Evolutionary conservation across 768 basidiomycete genomes (phyloP), one percentile per base, ranked within the genome.

Genomic region (Lactarius hatsudake): DNA sequence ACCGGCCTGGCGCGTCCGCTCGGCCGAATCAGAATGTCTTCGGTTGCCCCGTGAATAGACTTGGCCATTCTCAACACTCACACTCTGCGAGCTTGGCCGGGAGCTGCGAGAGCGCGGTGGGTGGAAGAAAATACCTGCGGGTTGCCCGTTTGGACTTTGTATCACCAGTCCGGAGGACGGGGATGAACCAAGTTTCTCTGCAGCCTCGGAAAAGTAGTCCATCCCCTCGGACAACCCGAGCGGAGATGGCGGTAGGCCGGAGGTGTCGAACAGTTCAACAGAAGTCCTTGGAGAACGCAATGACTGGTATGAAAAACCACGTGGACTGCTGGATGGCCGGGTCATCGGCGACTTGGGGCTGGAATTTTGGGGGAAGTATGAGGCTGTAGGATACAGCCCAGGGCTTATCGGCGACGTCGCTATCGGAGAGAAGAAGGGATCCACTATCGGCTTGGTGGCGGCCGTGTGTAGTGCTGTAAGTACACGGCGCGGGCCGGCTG

Each of bases 91-190:
- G 26, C 59, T 60, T 45, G 59, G 20, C 28, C 70, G 70, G n/a
- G 63, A 51, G 30, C 45, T 32, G 8, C 71, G 71, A 38, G 65
- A n/a, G 10, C 71, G 82, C 2, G 96, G 67, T 5, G 67, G 96
- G 69, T 95, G 91, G 78, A 98, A 99, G 79, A 95, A 93, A 65
- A 99, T 96, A 13, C 95, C 96, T n/a, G 93, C 84, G 2, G 94
- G 92, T 71, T 94, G 88, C 0, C 96, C 96, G 75, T 96, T 94
- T 2, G 94, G 93, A 73, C 89, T 93, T 71, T 96, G 92, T 43
- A 98, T 90, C 60, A 98, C 84, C 8, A 96, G 82, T 0, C 96
- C 96, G 13, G 93, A 91, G 6, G 91, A 89, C 5, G 91, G 88
- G 0, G 91, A 88, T 3, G 84, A 80, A 3, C 91, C 91, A 7